A percentile compares a stretch with the other conserved stretches of the same genome.
Conservation (phyloP, 805 yeast genomes). For the Metschnikowia corniflorae region DNA sequence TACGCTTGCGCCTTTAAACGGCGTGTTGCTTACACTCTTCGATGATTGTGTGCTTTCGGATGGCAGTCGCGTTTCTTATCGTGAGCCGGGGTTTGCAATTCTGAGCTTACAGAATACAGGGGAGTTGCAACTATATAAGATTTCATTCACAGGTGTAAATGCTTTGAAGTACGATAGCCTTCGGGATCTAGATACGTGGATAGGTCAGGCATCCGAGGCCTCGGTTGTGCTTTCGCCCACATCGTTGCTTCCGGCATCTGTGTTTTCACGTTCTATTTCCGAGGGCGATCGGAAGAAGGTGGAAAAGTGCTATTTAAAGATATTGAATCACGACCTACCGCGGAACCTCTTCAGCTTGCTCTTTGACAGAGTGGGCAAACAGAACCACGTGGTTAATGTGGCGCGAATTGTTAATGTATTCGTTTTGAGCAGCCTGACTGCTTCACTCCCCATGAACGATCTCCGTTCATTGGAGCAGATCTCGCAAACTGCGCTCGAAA, state of each 20-base stretch:
- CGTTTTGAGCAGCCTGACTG: too few species aligned
- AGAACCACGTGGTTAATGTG: slow-evolving; percentile 28
- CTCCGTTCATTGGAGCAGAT: too few species aligned
- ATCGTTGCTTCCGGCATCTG: slow-evolving; percentile 1
- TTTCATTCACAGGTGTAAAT: slow-evolving; percentile 10
- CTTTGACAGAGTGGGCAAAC: slow-evolving; percentile 22
- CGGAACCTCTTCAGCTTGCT: slow-evolving; percentile 22
- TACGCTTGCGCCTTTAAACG: slow-evolving; percentile 26
- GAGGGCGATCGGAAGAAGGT: slow-evolving; percentile 6
- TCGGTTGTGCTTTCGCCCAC: slow-evolving; percentile 15
- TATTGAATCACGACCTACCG: slow-evolving; percentile 27
- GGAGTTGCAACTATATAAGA: slow-evolving; percentile 2
- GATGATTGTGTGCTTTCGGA: slow-evolving; percentile 6
- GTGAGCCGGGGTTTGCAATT: not conserved
- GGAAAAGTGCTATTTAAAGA: slow-evolving; percentile 17
- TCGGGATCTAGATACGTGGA: slow-evolving; percentile 8
- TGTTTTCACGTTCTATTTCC: not conserved
- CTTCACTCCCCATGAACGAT: too few species aligned
- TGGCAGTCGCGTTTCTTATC: not conserved
- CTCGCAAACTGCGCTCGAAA: too few species aligned
- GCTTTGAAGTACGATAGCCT: slow-evolving; percentile 10
- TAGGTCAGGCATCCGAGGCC: slow-evolving; percentile 5
- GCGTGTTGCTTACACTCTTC: slow-evolving; percentile 10
- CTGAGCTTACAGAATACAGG: not conserved
- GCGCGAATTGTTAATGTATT: too few species aligned